Evolutionary conservation across 345 rosid genomes (phyloP).

Genomic region (Firmiana major): DNA sequence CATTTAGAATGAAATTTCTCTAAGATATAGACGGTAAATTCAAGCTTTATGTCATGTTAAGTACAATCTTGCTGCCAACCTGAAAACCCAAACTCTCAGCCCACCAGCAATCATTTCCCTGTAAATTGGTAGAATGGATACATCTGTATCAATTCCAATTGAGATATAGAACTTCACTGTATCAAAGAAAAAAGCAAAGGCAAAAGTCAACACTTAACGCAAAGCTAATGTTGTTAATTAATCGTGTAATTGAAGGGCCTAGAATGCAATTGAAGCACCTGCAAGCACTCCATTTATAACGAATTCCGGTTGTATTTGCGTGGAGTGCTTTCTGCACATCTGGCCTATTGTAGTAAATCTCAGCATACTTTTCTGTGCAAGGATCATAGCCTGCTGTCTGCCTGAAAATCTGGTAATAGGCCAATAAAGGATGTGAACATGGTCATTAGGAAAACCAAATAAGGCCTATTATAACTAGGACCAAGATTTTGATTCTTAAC

Average conservation of each 20-base stretch:
- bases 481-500: background rate
- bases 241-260: background rate
- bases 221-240: background rate
- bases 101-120: conserved; percentile 78
- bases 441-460: background rate
- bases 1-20: background rate
- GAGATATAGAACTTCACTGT: conserved; percentile 75
- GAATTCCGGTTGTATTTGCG: conserved; percentile 70
- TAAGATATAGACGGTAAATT: background rate
- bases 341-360: conserved; percentile 82
- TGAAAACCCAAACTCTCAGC: conserved; percentile 88
- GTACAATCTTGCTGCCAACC: conserved; percentile 39
- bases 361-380: conserved; percentile 96
- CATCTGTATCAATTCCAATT: conserved; percentile 90
- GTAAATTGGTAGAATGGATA: conserved; percentile 79
- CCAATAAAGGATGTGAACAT: background rate
- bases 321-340: conserved; percentile 91
- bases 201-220: background rate
- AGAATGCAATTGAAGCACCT: conserved; percentile 37
- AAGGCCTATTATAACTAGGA: background rate
- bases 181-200: conserved; percentile 1
- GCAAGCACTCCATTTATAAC: conserved; percentile 96
- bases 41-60: background rate
- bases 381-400: conserved; percentile 86
- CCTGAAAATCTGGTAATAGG: conserved; percentile 43